A percentile compares a stretch with the other conserved stretches of the same genome.
Conservation (phyloP, 2,329 filamentous ascomycete genomes). For the Metarhizium anisopliae region DNA sequence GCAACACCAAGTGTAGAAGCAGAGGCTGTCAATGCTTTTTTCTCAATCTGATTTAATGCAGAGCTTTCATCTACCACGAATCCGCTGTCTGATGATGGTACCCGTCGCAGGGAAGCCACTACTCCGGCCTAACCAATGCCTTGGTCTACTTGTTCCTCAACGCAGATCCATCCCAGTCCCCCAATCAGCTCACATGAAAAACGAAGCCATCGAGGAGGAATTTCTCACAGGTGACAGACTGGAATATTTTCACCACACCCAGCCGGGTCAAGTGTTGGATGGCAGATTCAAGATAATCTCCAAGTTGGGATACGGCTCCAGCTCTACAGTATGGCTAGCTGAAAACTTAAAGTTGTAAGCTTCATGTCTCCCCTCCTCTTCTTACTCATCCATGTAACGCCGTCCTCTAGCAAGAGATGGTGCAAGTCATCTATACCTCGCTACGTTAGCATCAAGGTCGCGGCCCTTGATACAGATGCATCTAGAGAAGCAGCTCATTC, state of each 20-base stretch:
- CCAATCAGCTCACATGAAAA: no score
- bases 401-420: neutral
- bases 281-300: conserved; percentile 23
- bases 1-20: no score
- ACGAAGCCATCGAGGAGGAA: conserved; percentile 9
- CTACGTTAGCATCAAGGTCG: neutral
- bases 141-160: no score
- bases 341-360: conserved; percentile 13
- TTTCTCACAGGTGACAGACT: conserved; percentile 6
- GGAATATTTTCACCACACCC: conserved; percentile 10
- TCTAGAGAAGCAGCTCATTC: neutral
- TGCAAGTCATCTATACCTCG: neutral
- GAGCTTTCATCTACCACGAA: no score
- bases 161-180: no score
- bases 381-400: neutral
- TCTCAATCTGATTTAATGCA: no score
- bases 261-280: conserved; percentile 20
- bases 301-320: conserved; percentile 27
- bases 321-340: conserved; percentile 31
- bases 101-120: no score
- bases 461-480: neutral
- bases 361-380: neutral
- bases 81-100: no score
- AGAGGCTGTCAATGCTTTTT: no score
- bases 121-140: no score